phyloP scores from a whole-genome alignment of 2,329 filamentous ascomycete species.

The Claviceps monticola region DNA sequence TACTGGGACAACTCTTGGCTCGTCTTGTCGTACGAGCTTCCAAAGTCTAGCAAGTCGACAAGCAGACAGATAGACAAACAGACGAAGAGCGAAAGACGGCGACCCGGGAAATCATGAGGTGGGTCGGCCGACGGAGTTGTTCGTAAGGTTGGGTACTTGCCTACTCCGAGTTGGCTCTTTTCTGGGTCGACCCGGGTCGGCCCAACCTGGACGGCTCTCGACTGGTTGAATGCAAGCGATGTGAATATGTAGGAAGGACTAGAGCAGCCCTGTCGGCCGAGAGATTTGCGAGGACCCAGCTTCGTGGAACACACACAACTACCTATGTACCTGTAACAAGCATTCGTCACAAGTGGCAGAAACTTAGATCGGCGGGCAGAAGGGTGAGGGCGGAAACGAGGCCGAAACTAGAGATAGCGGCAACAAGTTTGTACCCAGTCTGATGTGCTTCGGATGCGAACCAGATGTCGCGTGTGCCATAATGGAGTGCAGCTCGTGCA shows the following conservation, averaged over 20 bases:
- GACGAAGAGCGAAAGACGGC: neutral
- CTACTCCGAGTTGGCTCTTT: neutral
- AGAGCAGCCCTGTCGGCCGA: conserved; percentile 1
- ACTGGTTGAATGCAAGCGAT: neutral
- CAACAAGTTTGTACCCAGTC: neutral
- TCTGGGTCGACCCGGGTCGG: neutral
- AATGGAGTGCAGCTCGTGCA: neutral
- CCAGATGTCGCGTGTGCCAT: too few relatives aligned
- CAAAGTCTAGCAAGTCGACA: neutral
- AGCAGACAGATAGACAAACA: neutral
- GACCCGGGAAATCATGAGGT: neutral
- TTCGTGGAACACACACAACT: neutral
- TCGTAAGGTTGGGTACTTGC: neutral
- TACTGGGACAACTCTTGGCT: neutral
- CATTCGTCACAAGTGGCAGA: neutral
- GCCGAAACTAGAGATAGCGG: neutral
- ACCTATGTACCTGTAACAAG: neutral
- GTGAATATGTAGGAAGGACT: neutral
- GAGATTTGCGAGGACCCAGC: conserved; percentile 1
- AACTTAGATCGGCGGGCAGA: neutral
- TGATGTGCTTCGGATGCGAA: too few relatives aligned
- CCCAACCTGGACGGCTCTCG: neutral
- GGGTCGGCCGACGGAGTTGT: conserved; percentile 3
- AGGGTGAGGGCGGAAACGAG: neutral
- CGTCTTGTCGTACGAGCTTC: neutral